A percentile compares a stretch with the other conserved stretches of the same genome.
Conservation (phyloP, 768 basidiomycete species). For the Asterophora lycoperdoides region DNA sequence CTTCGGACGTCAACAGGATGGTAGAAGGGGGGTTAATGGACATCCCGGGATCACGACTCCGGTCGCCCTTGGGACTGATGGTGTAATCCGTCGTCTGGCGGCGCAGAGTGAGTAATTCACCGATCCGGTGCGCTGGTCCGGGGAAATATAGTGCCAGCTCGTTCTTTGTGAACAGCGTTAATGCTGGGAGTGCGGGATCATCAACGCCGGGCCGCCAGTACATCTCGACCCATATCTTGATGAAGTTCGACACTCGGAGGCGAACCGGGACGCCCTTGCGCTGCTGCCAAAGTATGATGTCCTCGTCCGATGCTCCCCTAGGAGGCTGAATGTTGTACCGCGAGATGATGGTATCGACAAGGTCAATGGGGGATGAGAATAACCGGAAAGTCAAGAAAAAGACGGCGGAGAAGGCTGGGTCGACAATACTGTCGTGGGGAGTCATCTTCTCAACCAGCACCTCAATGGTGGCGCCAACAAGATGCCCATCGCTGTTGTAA, state of each 20-base stretch:
- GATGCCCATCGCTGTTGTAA: constrained; percentile 85
- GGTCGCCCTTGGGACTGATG: constrained; percentile 56
- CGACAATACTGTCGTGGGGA: constrained; percentile 87
- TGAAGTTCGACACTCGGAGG: constrained; percentile 84
- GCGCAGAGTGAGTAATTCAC: constrained; percentile 61
- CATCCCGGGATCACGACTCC: constrained; percentile 72
- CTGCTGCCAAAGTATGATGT: constrained; percentile 75
- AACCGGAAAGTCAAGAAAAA: constrained; percentile 96
- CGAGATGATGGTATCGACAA: constrained; percentile 71
- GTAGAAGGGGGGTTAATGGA: constrained; percentile 58
- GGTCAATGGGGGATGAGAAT: constrained; percentile 73
- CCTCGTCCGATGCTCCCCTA: constrained; percentile 48
- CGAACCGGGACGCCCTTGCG: constrained; percentile 88
- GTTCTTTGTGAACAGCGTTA: constrained; percentile 59
- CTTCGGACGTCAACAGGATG: constrained; percentile 48
- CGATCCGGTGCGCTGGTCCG: constrained; percentile 65
- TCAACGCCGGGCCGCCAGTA: constrained; percentile 85
- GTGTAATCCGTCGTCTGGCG: constrained; percentile 42
- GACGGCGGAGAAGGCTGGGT: constrained; percentile 78
- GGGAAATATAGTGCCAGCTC: constrained; percentile 61
- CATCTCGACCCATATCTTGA: constrained; percentile 91
- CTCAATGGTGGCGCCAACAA: constrained; percentile 85
- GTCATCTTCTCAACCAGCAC: constrained; percentile 98
- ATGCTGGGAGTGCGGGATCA: constrained; percentile 50
- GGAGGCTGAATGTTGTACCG: constrained; percentile 83